phyloP scores from a whole-genome alignment of 2,329 filamentous ascomycete species.

The Dothideomycetes sp. region DNA sequence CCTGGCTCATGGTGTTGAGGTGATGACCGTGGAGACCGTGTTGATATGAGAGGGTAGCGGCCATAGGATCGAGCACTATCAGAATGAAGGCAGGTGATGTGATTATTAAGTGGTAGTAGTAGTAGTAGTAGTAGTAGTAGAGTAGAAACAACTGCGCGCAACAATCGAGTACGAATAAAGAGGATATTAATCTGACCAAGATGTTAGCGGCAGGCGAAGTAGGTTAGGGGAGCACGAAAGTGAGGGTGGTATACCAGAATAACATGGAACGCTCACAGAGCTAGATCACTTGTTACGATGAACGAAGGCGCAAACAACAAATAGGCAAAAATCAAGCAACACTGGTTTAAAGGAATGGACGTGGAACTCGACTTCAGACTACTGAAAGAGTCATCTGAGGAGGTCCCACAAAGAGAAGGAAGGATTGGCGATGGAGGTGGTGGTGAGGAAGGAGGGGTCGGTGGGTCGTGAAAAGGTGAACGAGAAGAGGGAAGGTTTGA shows the following conservation, averaged over 20 bases:
- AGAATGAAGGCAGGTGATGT: no score
- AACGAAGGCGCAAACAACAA: constrained; percentile 12
- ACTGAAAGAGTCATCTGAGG: constrained; percentile 9
- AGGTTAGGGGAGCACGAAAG: not conserved
- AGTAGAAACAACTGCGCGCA: not conserved
- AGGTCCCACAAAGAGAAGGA: constrained; percentile 11
- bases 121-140: constrained; percentile 4
- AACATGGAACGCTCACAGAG: constrained; percentile 12
- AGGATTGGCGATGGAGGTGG: not conserved
- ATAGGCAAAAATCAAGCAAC: constrained; percentile 12
- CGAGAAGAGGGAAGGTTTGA: constrained; percentile 6
- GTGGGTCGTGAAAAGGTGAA: not conserved
- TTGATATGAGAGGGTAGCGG: constrained; percentile 7
- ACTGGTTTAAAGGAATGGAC: constrained; percentile 12
- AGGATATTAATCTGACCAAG: constrained; percentile 5
- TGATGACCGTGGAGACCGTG: constrained; percentile 9
- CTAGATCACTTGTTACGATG: constrained; percentile 10
- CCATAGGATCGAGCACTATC: constrained; percentile 11
- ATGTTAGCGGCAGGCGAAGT: not conserved
- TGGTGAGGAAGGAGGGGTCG: constrained; percentile 11
- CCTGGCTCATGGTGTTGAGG: constrained; percentile 11
- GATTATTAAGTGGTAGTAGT: not conserved
- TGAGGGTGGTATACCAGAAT: constrained; percentile 1
- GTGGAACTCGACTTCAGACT: constrained; percentile 10
- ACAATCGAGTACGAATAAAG: not conserved